These are phyloP conservation scores for Citrus sp. DNA, from an alignment of 345 rosid genomes.

Conservation along the genomic window DNA sequence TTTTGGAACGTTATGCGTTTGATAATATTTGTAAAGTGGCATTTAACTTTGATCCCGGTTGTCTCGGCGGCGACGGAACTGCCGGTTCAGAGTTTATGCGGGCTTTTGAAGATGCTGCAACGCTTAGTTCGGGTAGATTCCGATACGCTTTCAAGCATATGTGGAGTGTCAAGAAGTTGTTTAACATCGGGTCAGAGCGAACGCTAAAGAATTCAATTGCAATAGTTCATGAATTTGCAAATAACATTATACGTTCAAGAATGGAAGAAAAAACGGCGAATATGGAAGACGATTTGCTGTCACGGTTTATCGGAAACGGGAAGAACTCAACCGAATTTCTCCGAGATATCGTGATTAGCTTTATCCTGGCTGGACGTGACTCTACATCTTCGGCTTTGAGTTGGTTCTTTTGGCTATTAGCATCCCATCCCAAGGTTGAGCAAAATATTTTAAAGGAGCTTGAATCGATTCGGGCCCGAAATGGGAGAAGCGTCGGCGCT, in stretches of 20 bases:
- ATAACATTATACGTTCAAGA: neutral
- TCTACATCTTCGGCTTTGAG: neutral
- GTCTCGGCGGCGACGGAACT: neutral
- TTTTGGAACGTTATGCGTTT: neutral
- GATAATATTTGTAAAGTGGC: neutral
- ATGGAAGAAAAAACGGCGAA: neutral
- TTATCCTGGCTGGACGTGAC: conserved; percentile 1
- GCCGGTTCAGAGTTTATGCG: neutral
- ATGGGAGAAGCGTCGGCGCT: neutral
- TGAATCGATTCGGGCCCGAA: neutral
- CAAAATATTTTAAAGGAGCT: neutral
- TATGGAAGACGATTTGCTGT: neutral
- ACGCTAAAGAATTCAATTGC: neutral
- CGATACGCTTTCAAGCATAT: neutral
- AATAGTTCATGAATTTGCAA: neutral
- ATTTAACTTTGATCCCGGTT: neutral
- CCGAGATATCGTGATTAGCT: conserved; percentile 1
- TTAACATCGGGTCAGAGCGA: neutral
- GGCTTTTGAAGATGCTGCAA: neutral
- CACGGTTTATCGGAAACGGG: neutral
- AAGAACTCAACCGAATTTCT: neutral
- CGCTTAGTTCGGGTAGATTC: neutral
- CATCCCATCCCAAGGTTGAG: neutral
- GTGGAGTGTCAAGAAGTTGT: neutral
- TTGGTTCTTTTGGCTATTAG: neutral